Evolutionary conservation across 805 yeast genomes (phyloP).

Genomic region (Candida ortonii): DNA sequence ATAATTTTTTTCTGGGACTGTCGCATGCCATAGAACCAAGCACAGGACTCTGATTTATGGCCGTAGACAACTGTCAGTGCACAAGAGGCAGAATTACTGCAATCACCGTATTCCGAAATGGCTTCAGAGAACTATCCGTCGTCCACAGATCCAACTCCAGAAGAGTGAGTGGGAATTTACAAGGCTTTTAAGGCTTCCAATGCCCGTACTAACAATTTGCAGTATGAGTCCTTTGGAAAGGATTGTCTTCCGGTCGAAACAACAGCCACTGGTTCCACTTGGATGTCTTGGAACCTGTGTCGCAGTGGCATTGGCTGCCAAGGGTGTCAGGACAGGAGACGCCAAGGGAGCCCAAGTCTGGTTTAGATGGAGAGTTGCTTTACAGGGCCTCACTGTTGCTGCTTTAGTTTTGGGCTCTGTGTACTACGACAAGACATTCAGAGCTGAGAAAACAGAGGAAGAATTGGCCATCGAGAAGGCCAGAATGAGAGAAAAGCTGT

Average conservation of each 20-base stretch:
- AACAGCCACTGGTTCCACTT: conserved; percentile 87
- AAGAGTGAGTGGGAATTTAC: conserved; percentile 43
- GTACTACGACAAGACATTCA: conserved; percentile 54
- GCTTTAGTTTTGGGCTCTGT: conserved; percentile 82
- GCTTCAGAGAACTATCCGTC: conserved; percentile 45
- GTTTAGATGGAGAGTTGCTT: conserved; percentile 86
- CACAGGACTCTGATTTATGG: too few species aligned
- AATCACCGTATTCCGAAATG: conserved; percentile 21
- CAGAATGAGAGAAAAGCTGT: conserved; percentile 73
- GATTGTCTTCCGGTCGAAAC: conserved; percentile 61
- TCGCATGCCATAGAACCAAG: too few species aligned
- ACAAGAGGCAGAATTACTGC: background rate
- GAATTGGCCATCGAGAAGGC: conserved; percentile 75
- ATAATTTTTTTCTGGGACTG: too few species aligned
- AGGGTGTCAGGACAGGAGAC: conserved; percentile 70
- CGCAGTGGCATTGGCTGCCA: conserved; percentile 77
- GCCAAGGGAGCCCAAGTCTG: conserved; percentile 74
- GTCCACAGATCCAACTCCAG: conserved; percentile 45
- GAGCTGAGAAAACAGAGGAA: conserved; percentile 50
- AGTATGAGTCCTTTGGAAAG: conserved; percentile 52
- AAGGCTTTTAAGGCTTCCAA: background rate
- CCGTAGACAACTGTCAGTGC: too few species aligned
- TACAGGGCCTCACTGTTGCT: conserved; percentile 79
- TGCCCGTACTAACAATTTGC: conserved; percentile 32
- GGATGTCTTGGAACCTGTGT: conserved; percentile 77